Percentiles rank a stretch among this genome's conserved stretches.
Evolutionary conservation across 2,329 filamentous ascomycete genomes (phyloP).

Genomic region (Dothistroma pini): DNA sequence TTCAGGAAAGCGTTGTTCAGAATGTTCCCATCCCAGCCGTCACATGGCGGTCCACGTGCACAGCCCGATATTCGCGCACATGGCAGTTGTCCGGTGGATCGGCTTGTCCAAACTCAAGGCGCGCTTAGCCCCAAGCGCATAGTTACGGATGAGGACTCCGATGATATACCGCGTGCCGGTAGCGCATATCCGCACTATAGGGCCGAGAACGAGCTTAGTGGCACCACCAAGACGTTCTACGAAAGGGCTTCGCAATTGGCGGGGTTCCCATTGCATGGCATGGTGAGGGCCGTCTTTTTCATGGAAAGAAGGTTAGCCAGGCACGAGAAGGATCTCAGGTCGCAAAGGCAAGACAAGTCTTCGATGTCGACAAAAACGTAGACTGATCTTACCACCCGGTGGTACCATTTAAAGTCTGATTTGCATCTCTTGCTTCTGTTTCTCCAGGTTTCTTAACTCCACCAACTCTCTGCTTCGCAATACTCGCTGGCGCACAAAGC

Average conservation of each 20-base stretch:
- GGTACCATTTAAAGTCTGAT: slow-evolving; percentile 12
- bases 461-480: slow-evolving; percentile 13
- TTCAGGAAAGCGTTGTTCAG: slow-evolving; percentile 40
- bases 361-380: slow-evolving; percentile 10
- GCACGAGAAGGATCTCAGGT: slow-evolving; percentile 33
- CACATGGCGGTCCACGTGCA: slow-evolving; percentile 8
- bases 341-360: slow-evolving; percentile 9
- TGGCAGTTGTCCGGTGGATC: slow-evolving; percentile 26
- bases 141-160: slow-evolving; percentile 35
- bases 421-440: slow-evolving; percentile 4
- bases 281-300: slow-evolving; percentile 50
- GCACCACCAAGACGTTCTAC: slow-evolving; percentile 48
- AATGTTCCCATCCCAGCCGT: slow-evolving; percentile 39
- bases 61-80: slow-evolving; percentile 13
- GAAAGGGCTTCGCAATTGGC: slow-evolving; percentile 49
- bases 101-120: slow-evolving; percentile 44
- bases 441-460: slow-evolving; percentile 21
- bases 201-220: slow-evolving; percentile 44
- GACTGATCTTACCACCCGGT: slow-evolving; percentile 1
- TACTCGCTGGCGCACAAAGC: slow-evolving; percentile 17
- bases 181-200: slow-evolving; percentile 50
- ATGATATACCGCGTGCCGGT: slow-evolving; percentile 45
- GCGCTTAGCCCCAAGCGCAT: slow-evolving; percentile 39
- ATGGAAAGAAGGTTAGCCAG: slow-evolving; percentile 47
- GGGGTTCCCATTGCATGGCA: slow-evolving; percentile 48